Evolutionary conservation across 2,329 filamentous ascomycete genomes (phyloP).

Genomic region (Botryotinia globosa): DNA sequence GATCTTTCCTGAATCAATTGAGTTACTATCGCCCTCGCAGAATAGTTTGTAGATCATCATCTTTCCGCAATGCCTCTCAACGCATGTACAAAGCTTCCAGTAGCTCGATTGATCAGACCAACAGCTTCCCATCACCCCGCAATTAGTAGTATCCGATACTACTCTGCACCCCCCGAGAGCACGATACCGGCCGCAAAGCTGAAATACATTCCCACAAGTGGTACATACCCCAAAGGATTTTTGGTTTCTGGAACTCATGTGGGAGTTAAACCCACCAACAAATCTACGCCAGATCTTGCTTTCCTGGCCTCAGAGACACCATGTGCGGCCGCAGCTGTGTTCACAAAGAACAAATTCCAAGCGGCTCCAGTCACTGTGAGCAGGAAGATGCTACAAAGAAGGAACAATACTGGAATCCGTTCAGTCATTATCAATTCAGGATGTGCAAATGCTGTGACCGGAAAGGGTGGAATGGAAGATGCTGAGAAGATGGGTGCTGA

Average conservation of each 20-base stretch:
- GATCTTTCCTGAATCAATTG: background rate
- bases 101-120: slow-evolving; percentile 32
- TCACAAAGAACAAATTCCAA: slow-evolving; percentile 98
- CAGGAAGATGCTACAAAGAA: slow-evolving; percentile 64
- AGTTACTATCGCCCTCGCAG: background rate
- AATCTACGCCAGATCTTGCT: slow-evolving; percentile 84
- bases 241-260: slow-evolving; percentile 82
- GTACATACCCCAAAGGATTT: slow-evolving; percentile 90
- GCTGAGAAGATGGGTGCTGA: slow-evolving; percentile 77
- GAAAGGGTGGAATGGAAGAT: slow-evolving; percentile 84
- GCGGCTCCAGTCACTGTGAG: slow-evolving; percentile 91
- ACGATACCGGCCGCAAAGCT: slow-evolving; percentile 74
- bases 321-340: slow-evolving; percentile 85
- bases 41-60: background rate
- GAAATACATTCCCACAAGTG: slow-evolving; percentile 83
- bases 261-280: slow-evolving; percentile 91
- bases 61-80: slow-evolving; percentile 34
- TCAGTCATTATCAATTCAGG: slow-evolving; percentile 92
- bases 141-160: slow-evolving; percentile 42
- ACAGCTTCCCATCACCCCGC: slow-evolving; percentile 27
- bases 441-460: slow-evolving; percentile 95
- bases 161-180: slow-evolving; percentile 58
- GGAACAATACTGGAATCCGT: slow-evolving; percentile 66
- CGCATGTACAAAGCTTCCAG: slow-evolving; percentile 26
- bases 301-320: slow-evolving; percentile 83